These are phyloP conservation scores for Tremella mesenterica DNA, from an alignment of 768 basidiomycete genomes.

Conservation along the genomic window DNA sequence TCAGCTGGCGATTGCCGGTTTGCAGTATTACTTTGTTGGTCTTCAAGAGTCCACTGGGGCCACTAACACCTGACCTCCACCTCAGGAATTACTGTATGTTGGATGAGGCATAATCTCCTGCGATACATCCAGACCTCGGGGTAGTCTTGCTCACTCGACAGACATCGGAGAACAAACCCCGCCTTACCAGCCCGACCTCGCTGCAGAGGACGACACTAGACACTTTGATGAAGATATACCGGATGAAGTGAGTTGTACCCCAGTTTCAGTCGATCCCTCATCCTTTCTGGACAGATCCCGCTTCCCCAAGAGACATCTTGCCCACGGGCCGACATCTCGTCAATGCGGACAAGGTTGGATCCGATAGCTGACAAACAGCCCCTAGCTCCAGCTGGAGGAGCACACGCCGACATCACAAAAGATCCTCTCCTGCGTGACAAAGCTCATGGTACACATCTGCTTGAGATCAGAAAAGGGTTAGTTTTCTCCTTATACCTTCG, in stretches of 20 bases:
- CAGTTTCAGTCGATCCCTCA: no score
- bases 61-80: no score
- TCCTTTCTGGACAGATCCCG: no score
- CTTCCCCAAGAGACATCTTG: no score
- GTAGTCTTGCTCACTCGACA: slow-evolving; percentile 5
- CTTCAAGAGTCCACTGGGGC: no score
- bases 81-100: no score
- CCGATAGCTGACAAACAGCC: no score
- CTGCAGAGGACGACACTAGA: slow-evolving; percentile 72
- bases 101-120: no score
- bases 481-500: slow-evolving; percentile 2
- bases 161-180: slow-evolving; percentile 71
- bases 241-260: slow-evolving; percentile 64
- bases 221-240: slow-evolving; percentile 96
- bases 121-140: no score
- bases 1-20: no score
- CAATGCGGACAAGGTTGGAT: not conserved
- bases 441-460: slow-evolving; percentile 72
- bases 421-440: slow-evolving; percentile 82
- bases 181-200: slow-evolving; percentile 81
- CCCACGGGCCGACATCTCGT: no score
- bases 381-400: slow-evolving; percentile 78
- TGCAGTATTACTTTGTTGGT: no score
- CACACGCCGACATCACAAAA: slow-evolving; percentile 64
- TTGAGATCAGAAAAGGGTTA: slow-evolving; percentile 72